These are phyloP conservation scores for Pichia scutulata DNA, from an alignment of 805 yeast genomes.

Conservation along the genomic window DNA sequence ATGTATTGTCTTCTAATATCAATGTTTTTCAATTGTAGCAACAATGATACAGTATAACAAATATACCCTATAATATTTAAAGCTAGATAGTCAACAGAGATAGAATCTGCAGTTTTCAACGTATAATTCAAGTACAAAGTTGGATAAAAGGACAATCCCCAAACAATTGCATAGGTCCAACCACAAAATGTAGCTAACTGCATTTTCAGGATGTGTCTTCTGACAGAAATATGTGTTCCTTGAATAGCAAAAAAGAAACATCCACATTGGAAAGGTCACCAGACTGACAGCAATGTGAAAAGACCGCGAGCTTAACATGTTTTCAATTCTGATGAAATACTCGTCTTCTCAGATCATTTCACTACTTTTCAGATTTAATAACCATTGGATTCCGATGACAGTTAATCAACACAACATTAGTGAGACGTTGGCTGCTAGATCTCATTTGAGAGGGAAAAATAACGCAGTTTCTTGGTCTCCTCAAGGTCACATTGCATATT, in stretches of 20 bases:
- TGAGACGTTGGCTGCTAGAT: constrained; percentile 19
- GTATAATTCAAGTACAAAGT: constrained; percentile 35
- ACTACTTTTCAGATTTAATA: neutral
- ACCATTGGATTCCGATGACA: neutral
- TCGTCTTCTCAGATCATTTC: too few relatives aligned
- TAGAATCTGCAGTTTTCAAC: constrained; percentile 37
- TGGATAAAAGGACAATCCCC: constrained; percentile 46
- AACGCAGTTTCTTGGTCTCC: constrained; percentile 62
- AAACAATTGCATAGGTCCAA: constrained; percentile 22
- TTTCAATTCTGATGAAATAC: neutral
- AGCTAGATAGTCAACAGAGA: constrained; percentile 41
- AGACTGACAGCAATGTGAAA: too few relatives aligned
- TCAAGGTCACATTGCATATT: constrained; percentile 75
- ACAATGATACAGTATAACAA: constrained; percentile 35
- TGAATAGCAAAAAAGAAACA: neutral
- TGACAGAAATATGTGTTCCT: neutral
- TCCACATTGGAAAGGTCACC: too few relatives aligned
- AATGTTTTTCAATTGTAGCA: constrained; percentile 33
- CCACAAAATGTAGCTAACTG: constrained; percentile 17
- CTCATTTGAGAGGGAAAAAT: constrained; percentile 2
- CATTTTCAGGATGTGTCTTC: neutral
- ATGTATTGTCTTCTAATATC: constrained; percentile 28
- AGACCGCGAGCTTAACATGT: neutral
- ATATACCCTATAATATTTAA: constrained; percentile 42
- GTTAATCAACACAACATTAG: neutral